Evolutionary conservation across 345 rosid species (phyloP).

Genomic region (Gossypium sturtianum): DNA sequence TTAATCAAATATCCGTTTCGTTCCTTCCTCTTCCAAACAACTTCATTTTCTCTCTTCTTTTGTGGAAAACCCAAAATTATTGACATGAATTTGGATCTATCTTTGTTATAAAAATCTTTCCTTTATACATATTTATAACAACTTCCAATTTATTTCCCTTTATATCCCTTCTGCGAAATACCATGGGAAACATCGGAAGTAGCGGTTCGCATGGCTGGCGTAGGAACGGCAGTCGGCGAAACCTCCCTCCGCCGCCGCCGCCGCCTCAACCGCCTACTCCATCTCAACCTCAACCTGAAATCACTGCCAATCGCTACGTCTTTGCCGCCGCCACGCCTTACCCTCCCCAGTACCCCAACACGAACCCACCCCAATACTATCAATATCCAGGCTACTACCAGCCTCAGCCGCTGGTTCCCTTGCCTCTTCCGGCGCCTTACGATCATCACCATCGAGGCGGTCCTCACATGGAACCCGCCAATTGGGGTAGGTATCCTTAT

Average conservation of each 20-base stretch:
- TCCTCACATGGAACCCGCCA: slow-evolving; percentile 27
- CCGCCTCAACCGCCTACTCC: slow-evolving; percentile 37
- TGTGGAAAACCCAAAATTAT: not conserved
- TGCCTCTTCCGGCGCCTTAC: slow-evolving; percentile 57
- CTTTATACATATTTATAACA: slow-evolving; percentile 8
- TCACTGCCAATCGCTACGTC: slow-evolving; percentile 59
- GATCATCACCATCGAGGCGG: slow-evolving; percentile 54
- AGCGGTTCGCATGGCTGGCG: slow-evolving; percentile 52
- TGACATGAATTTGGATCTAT: not conserved
- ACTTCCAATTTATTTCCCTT: not conserved
- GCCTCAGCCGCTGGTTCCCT: slow-evolving; percentile 45
- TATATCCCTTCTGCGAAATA: not conserved
- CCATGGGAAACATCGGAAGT: slow-evolving; percentile 71
- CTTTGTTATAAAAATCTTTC: not conserved
- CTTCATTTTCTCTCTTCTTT: not conserved
- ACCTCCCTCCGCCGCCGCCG: slow-evolving; percentile 28
- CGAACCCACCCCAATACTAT: slow-evolving; percentile 41
- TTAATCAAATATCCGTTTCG: not conserved
- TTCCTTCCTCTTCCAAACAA: not conserved
- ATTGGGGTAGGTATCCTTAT: slow-evolving; percentile 49
- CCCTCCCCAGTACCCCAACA: slow-evolving; percentile 55
- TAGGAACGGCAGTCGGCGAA: slow-evolving; percentile 42
- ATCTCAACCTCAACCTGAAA: slow-evolving; percentile 57
- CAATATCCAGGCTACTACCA: slow-evolving; percentile 65
- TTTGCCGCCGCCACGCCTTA: slow-evolving; percentile 88